Conservation (phyloP, 495 filamentous ascomycete species). For the Penicillium turbatum region DNA sequence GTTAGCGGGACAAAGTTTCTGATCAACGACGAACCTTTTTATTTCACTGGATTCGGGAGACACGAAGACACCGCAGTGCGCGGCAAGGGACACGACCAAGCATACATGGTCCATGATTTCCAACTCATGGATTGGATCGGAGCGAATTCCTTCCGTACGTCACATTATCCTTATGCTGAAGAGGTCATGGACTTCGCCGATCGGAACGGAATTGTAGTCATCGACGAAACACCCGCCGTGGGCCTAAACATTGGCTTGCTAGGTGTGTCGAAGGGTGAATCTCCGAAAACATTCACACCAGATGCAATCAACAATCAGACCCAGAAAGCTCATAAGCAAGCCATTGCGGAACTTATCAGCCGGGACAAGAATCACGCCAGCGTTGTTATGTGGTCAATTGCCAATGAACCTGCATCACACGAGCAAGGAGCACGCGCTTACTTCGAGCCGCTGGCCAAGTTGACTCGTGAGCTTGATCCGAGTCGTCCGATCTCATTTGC, state of each 20-base stretch:
- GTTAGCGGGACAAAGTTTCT: background rate
- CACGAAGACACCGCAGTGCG: slow-evolving; percentile 3
- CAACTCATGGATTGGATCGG: slow-evolving; percentile 21
- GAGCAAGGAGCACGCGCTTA: slow-evolving; percentile 3
- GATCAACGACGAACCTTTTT: slow-evolving; percentile 4
- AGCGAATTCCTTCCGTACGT: slow-evolving; percentile 23
- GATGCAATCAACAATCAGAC: background rate
- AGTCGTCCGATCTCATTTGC: slow-evolving; percentile 5
- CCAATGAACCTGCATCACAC: slow-evolving; percentile 2
- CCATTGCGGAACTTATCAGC: background rate
- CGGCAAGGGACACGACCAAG: slow-evolving; percentile 7
- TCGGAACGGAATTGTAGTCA: slow-evolving; percentile 3
- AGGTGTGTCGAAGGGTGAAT: background rate
- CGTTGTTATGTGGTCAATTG: slow-evolving; percentile 8
- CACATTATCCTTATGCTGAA: slow-evolving; percentile 23
- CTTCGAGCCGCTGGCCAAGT: slow-evolving; percentile 2
- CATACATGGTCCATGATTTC: slow-evolving; percentile 21
- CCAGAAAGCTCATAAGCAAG: background rate
- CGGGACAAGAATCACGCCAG: slow-evolving; percentile 4
- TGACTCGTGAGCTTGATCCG: background rate
- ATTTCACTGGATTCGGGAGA: slow-evolving; percentile 3
- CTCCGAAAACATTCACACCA: background rate
- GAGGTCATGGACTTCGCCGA: slow-evolving; percentile 22
- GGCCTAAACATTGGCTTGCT: background rate
- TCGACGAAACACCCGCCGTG: slow-evolving; percentile 8